Base-by-base conservation (phyloP, 768 basidiomycete genomes). In the Russula abietina region DNA sequence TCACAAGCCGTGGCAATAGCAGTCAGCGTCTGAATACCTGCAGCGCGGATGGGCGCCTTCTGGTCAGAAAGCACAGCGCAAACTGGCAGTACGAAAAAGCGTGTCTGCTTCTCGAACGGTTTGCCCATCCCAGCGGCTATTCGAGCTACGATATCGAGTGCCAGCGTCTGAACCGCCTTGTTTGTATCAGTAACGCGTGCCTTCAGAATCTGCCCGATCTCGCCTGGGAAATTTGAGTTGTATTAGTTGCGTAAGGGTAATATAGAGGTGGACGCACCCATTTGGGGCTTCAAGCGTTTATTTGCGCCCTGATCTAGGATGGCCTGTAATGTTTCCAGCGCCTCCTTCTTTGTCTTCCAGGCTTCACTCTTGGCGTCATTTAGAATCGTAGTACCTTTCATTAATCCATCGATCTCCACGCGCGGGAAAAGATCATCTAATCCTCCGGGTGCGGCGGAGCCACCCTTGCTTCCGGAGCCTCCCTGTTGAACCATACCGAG, bases 341-440 rank as follows among this genome's bases (percentile, higher is more conserved):
- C 94, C 70, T 98, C 96, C 73, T 99, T 99, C 75, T 95, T 88
- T 1, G 84, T 85, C 77, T 98, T 98, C 96, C 96, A 99, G 0
- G 93, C 87, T 66, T 96, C 95, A 68, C 87, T 96, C 76, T 92
- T 94, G 11, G 87, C 80, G 69, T 93, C 92, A 2, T 85, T 79
- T 17, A 97, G 74, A 52, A 95, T 88, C 5, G 86, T 85, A 0
- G 92, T 92, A 26, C 88, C 88, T 66, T 88, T 88, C 58, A 98
- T 77, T 28, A 99, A 74, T 58, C 83, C 79, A 67, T 98, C 95
- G 45, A 98, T 78, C 69, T 99, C 97, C 45, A 98, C 90, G 32
- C 97, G 85, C 30, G 97, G 97, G 73, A 97, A 96, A 45, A 99
- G 79, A 53, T 97, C 94, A 67, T 98, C 97, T 66, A 98, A 71